Conservation (phyloP, 2,329 filamentous ascomycete genomes). For the Metarhizium guizhouense region DNA sequence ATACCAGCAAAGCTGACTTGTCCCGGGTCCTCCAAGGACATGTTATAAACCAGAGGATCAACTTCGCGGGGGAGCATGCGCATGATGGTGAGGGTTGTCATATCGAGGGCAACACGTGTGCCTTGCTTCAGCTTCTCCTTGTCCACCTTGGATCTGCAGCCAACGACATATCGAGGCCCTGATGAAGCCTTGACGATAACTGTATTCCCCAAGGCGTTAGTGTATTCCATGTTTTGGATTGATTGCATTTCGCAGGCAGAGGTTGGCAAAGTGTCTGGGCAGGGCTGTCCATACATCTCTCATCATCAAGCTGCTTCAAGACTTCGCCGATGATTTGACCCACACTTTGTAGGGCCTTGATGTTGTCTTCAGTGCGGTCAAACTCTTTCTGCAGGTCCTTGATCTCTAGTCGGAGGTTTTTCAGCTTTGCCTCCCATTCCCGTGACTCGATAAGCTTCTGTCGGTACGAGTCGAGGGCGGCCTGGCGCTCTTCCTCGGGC, state of each 20-base stretch:
- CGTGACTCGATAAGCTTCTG: conserved; percentile 82
- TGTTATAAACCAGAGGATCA: conserved; percentile 98
- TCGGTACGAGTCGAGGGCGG: conserved; percentile 71
- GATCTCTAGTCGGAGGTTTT: conserved; percentile 86
- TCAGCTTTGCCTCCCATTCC: conserved; percentile 98
- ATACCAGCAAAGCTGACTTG: conserved; percentile 98
- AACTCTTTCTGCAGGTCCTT: conserved; percentile 93
- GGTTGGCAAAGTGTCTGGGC: not conserved
- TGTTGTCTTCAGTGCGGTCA: conserved; percentile 96
- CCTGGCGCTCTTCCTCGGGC: conserved; percentile 51
- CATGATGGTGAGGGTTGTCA: conserved; percentile 99
- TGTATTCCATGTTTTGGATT: conserved; percentile 12
- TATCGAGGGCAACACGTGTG: conserved; percentile 92
- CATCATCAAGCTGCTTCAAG: conserved; percentile 95
- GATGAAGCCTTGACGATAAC: conserved; percentile 98
- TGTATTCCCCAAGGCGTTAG: conserved; percentile 28
- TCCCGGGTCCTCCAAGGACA: conserved; percentile 96
- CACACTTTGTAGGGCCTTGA: conserved; percentile 97
- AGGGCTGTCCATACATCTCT: conserved; percentile 65
- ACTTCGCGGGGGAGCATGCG: conserved; percentile 98
- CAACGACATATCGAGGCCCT: conserved; percentile 94
- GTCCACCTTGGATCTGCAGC: conserved; percentile 97
- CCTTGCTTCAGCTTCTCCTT: conserved; percentile 96
- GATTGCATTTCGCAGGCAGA: not conserved
- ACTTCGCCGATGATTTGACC: conserved; percentile 99